Evolutionary conservation across 1,284 basidiomycete genomes (phyloP), one percentile per base, ranked within the genome.

Genomic region (Ceratobasidium sp.): DNA sequence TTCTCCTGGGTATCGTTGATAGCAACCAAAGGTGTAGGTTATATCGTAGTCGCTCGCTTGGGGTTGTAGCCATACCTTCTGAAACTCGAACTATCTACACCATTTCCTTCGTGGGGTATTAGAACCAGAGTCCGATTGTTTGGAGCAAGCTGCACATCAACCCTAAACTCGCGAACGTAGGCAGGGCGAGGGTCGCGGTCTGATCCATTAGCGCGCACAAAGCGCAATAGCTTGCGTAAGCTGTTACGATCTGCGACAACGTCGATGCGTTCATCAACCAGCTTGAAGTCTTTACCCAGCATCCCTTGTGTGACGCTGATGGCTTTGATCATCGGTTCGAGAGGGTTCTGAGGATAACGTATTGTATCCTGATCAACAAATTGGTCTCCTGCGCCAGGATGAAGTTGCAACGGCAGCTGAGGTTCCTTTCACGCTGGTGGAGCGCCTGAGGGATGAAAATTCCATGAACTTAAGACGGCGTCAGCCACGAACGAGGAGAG

Each of bases 151-250:
- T 70, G 67, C 5, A 35, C 46, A 9, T 71, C 69, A 14, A 71
- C 52, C 30, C 69, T 49, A 32, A 71, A 71, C 23, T 43, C 57
- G 8, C 43, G 54, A 21, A 52, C 61, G n/a, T 57, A 44, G 32
- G 47, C 35, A 3, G 44, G 26, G 26, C 55, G 55, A 14, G 1
- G 43, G 23, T 58, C 43, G 9, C 55, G 69, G 46, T 61, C 59
- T 2, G 69, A 46, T 13, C 69, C 46, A 23, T 61, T 47, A 28
- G 30, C 32, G 13, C 30, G 46, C 1, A 71, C 50, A 28, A 71
- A 71, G 13, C 46, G 55, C 32, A 71, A 46, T 16, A 71, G 46
- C 47, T 71, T 71, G 57, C 69, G 69, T 18, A 71, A 47, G 26
- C 38, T 52, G 32, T 61, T 47, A 23, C 57, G 57, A 46, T 62